These are phyloP conservation scores for Arabidopsis lyrata DNA, from an alignment of 441 rosid genomes.

Conservation along the genomic window DNA sequence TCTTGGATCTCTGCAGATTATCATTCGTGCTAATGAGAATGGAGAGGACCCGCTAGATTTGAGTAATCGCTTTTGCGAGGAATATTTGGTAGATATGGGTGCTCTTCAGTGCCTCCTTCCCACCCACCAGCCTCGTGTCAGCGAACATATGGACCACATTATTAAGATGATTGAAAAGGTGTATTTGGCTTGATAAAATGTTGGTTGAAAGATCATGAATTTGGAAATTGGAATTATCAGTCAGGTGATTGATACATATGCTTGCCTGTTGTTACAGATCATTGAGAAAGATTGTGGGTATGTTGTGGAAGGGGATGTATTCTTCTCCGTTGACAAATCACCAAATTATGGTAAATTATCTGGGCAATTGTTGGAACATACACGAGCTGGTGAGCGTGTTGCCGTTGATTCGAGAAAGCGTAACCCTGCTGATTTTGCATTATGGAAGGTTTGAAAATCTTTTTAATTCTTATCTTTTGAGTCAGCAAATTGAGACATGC, in stretches of 20 bases:
- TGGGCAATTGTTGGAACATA: constrained; percentile 75
- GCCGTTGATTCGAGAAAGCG: constrained; percentile 86
- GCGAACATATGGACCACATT: constrained; percentile 81
- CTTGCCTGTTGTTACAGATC: constrained; percentile 59
- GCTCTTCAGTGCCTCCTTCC: constrained; percentile 84
- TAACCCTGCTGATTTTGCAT: constrained; percentile 91
- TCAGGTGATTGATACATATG: constrained; percentile 4
- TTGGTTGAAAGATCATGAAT: background rate
- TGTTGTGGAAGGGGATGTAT: constrained; percentile 82
- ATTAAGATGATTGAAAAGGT: constrained; percentile 77
- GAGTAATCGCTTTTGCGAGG: constrained; percentile 74
- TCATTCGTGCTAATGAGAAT: constrained; percentile 69
- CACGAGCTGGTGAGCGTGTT: constrained; percentile 90
- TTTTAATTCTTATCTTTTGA: background rate
- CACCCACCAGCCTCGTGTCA: constrained; percentile 83
- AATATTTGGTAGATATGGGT: constrained; percentile 77
- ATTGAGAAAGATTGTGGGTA: constrained; percentile 79
- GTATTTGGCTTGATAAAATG: constrained; percentile 30
- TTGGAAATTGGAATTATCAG: background rate
- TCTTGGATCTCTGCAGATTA: constrained; percentile 61
- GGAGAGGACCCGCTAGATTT: constrained; percentile 66
- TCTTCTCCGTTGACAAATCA: constrained; percentile 77
- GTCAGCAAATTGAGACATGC: background rate
- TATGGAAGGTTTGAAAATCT: constrained; percentile 77
- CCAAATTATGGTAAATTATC: constrained; percentile 85